These are phyloP conservation scores for Acanthamoeba lenticulata DNA, from an alignment of 208 protist genomes.

Conservation along the genomic window DNA sequence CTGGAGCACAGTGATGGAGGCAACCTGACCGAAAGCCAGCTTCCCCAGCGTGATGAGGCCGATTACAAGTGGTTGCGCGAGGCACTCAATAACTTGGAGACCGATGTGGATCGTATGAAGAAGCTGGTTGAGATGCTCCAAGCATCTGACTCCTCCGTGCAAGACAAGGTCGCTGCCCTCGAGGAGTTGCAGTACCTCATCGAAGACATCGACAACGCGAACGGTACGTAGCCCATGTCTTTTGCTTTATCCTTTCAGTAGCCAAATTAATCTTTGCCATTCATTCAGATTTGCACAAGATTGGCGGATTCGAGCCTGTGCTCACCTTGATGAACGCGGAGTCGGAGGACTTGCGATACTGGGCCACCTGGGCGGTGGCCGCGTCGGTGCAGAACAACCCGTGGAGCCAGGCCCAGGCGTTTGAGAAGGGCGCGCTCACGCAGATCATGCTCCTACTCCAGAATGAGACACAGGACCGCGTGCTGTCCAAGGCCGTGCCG, in stretches of 20 bases:
- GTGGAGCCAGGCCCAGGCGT: not conserved
- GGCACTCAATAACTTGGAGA: not conserved
- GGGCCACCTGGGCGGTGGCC: not conserved
- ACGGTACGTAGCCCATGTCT: not conserved
- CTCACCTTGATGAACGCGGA: not conserved
- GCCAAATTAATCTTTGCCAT: not conserved
- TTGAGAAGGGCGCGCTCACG: not conserved
- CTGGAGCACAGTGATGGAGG: conserved; percentile 7
- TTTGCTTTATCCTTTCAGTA: not conserved
- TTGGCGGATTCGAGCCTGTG: conserved; percentile 23
- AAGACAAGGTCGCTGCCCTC: not conserved
- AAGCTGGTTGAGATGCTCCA: not conserved
- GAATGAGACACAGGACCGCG: conserved; percentile 12
- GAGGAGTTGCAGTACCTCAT: conserved; percentile 8
- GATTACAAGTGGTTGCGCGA: conserved; percentile 17
- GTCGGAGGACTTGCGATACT: not conserved
- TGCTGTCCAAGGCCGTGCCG: conserved; percentile 40
- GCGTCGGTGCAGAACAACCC: conserved; percentile 38
- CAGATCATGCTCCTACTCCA: conserved; percentile 1
- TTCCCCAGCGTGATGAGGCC: not conserved
- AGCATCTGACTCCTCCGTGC: not conserved
- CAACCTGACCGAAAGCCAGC: not conserved
- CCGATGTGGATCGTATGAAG: conserved; percentile 20
- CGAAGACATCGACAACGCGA: not conserved
- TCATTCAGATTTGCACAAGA: conserved; percentile 34